Base-by-base conservation (phyloP, 2,329 filamentous ascomycete genomes). In the Botryotinia narcissicola region DNA sequence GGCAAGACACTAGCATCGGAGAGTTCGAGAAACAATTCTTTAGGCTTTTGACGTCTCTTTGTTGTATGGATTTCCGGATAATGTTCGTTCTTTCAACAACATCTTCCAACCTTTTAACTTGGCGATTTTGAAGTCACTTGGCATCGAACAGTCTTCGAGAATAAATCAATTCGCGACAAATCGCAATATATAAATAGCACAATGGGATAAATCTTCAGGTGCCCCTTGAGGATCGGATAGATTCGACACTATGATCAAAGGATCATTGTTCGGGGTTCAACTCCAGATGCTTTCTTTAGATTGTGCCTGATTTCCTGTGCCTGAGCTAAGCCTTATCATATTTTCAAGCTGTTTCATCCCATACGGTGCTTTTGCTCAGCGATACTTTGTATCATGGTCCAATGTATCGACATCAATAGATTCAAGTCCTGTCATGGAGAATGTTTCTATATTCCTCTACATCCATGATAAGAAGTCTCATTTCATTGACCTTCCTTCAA, bases 371-470 rank as follows among this genome's bases (percentile, higher is more conserved):
- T 22, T 54, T 32, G 9, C 14, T 54, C 5, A 22, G 18, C n/a
- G 9, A 32, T 32, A 1, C 9, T 63, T 8, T 5, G 37, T 29
- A 1, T 22, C 62, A 25, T 46, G 20, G 40, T 4, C n/a, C 5
- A 20, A 7, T 29, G 6, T 9, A 32, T 22, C 4, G 18, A 35
- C 18, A 29, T 22, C 5, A 35, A 46, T 20, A 46, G 10, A 46
- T 32, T 5, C 25, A 1, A 25, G 14, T 32, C 32, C 14, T 22
- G n/a, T 46, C 42, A 35, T 64, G 59, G 35, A 66, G 35, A 20
- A 66, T 66, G 60, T 64, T 64, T 57, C 37, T 35, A 71, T 59
- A 44, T 66, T 44, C 70, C 63, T 66, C 44, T 57, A 46, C 25
- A 54, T 57, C 44, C 59, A 71, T 32, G 18, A 71, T 63, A 44